Base-by-base conservation (phyloP, 371 early-diverging fungal genomes). In the Mucor irregularis region DNA sequence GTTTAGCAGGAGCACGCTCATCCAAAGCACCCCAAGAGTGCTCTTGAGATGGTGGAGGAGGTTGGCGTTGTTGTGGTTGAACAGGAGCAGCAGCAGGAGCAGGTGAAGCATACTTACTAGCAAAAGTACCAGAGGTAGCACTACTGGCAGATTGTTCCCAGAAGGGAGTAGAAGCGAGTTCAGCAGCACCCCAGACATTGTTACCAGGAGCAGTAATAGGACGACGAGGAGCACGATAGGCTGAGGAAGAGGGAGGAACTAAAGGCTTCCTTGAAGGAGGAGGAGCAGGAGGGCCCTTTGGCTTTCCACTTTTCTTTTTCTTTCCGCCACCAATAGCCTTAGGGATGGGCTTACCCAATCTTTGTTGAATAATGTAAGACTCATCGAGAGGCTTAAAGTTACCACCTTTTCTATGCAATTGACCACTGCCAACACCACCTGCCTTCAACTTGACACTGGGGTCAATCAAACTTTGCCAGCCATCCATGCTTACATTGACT, bases 371-470 rank as follows among this genome's bases (percentile, higher is more conserved):
- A 55, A 79, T 79, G 13, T 25, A 28, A 19, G 66, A 55, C 38
- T 79, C 80, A 22, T 73, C 74, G 9, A 79, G 64, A n/a, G 80
- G 80, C 8, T 61, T 68, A 16, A 68, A 79, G 29, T 79, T 79
- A 0, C 28, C 57, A 30, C 80, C 80, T 45, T 61, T 60, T 35
- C 80, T 65, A 49, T 79, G 76, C n/a, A 79, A 57, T 31, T 70
- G 69, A 16, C 80, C 80, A 31, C 68, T 60, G 22, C 80, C 80
- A 17, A 79, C 24, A 43, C 74, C 76, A 42, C 59, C 62, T 5
- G 70, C 52, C 26, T 62, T 64, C 1, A 76, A 17, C 43, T 74
- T 71, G 34, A 68, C 62, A 22, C 53, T 68, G 7, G 76, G 76
- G 58, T 79, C 80, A 26, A 69, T 60, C 13, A 79, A 60, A 4